Base-by-base conservation (phyloP, 805 yeast genomes). In the Nakazawaea molendinolei region DNA sequence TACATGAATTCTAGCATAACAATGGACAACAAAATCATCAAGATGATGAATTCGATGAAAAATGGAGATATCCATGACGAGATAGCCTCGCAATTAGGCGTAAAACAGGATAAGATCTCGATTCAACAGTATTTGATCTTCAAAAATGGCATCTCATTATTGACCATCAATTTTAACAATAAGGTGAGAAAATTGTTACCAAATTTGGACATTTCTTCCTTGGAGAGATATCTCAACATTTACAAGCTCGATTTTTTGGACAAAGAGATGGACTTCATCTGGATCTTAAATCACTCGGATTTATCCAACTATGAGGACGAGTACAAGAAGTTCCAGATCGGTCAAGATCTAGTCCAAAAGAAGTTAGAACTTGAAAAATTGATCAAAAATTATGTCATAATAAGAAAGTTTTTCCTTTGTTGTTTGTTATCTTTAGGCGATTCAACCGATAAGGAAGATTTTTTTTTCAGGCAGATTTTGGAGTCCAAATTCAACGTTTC, bases 381-480 rank as follows among this genome's bases (percentile, higher is more conserved):
- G 26, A 23, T 35, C 14, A 23, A 24, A 14, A 14, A 21, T n/a
- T 36, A 28, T 16, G 28, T 36, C 4, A n/a, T 31, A 3, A 26
- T 36, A 3, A 16, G 39, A 17, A 36, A 36, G 26, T 29, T 31
- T 17, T 36, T n/a, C 23, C 18, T 31, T 7, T 36, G 39, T 27
- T 36, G 39, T 26, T 31, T 36, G 12, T 14, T 36, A 10, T 9
- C 31, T 3, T 29, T 36, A 19, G 30, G 30, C 10, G 30, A 27
- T 13, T 14, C 15, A 10, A 28, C 12, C 6, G 23, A 23, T 9
- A 22, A 15, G 8, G 31, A 25, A 6, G 13, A 10, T 14, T 14
- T 8, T 13, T 24, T 18, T 24, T 35, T 17, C 23, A 35, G 23
- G 10, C 21, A 19, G 8, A 13, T 15, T n/a, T 22, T 36, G 16